A percentile compares a stretch with the other conserved stretches of the same genome.
phyloP scores from a whole-genome alignment of 768 basidiomycete genomes.

The Postia placenta region DNA sequence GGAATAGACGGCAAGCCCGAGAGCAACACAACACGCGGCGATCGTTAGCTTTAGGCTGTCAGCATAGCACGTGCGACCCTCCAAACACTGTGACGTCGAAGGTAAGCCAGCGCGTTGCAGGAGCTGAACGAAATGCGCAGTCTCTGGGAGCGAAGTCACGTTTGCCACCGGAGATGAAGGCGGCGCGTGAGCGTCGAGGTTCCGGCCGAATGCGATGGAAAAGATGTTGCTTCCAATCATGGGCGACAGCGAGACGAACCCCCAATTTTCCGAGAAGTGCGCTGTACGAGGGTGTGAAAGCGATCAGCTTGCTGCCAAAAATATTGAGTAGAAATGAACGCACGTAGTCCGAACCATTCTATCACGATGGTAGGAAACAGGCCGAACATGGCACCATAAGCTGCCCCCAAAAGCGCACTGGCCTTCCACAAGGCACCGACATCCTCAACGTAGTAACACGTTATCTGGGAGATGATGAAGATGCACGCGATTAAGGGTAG shows the following conservation, averaged over 20 bases:
- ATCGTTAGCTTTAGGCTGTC: constrained; percentile 47
- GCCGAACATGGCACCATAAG: constrained; percentile 72
- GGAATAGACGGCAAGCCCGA: constrained; percentile 45
- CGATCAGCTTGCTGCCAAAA: not conserved
- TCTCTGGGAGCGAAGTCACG: not conserved
- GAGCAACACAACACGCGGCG: constrained; percentile 37
- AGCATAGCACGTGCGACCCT: constrained; percentile 56
- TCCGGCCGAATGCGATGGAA: constrained; percentile 76
- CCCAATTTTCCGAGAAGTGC: constrained; percentile 85
- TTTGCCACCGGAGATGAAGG: not conserved
- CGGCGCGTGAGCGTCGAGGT: constrained; percentile 65
- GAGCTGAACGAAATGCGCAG: not conserved
- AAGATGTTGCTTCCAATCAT: constrained; percentile 78
- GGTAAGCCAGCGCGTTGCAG: constrained; percentile 14
- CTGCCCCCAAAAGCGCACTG: constrained; percentile 48
- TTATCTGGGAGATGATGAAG: constrained; percentile 70
- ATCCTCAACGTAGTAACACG: constrained; percentile 47
- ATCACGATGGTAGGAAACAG: constrained; percentile 70
- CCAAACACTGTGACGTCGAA: constrained; percentile 41
- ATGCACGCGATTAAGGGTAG: constrained; percentile 59
- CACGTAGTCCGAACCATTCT: constrained; percentile 87
- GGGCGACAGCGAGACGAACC: constrained; percentile 68
- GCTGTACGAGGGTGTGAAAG: constrained; percentile 27
- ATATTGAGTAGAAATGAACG: constrained; percentile 24
- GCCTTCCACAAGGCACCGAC: constrained; percentile 65